Evolutionary conservation across 192 early-diverging fungal genomes (phyloP), one percentile per base, ranked within the genome.

Genomic region (Umbelopsis sp.): DNA sequence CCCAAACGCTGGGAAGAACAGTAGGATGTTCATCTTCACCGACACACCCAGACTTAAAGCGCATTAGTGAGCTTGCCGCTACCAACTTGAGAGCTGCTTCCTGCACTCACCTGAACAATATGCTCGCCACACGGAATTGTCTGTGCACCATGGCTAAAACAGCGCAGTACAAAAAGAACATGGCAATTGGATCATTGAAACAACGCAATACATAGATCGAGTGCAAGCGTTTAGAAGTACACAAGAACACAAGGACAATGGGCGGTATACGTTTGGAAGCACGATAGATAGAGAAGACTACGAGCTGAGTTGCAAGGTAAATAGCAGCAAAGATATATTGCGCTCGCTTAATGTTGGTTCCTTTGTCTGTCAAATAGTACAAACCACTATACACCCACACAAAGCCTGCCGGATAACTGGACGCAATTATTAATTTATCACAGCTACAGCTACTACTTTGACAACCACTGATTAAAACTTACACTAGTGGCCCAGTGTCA

Each of bases 21-120:
- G 81, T 22, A 97, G 81, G 15, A 95, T 88, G 72, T 95, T 97
- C 97, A 99, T 99, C 71, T 99, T 99, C 48, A 98, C 78, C 0
- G 96, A 93, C 3, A 97, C 71, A 1, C 90, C 93, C 1, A 92
- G 48, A 71, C 96, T 97, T 73, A 67, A 41, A 6, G 37, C 37
- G 10, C 37, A 6, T 41, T 1, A 41, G 12, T 72, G 21, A 5
- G 6, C 27, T 18, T 33, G 9, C 1, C 6, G 21, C 13, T 35
- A 79, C 22, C 33, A 4, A 47, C 20, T n/a, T 13, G 13, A 37
- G 21, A 72, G 27, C 27, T 30, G 27, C 30, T n/a, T 13, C 16
- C 18, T 0, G 8, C 13, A 73, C 55, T 47, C 85, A 91, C 91
- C 91, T 93, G 80, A 84, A 95, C 2, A 92, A 41, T 13, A 86